Evolutionary conservation across 1,284 basidiomycete genomes (phyloP), one percentile per base, ranked within the genome.

Genomic region (Cutaneotrichosporon dermatis): DNA sequence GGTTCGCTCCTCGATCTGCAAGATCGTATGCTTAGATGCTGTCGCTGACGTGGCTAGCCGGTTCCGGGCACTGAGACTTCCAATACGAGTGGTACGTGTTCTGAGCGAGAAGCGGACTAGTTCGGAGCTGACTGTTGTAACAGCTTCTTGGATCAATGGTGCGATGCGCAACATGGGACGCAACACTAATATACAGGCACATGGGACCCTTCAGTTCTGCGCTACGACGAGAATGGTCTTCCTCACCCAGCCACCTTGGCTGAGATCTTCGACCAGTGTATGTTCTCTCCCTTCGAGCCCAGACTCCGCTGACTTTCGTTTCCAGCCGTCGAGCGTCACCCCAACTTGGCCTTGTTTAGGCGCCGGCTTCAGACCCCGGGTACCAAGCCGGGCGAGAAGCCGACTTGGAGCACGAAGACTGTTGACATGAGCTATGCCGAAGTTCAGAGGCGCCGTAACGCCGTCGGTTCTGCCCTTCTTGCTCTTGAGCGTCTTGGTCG

Each of bases 191-290:
- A 2, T 12, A 7, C 35, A 56, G 55, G 48, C n/a, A 16, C 39
- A 16, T 51, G 55, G 55, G 58, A 60, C 54, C 12, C 48, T 4
- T 55, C 58, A 0, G 25, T 55, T 5, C 53, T 59, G n/a, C 48
- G 46, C 40, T 53, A 46, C 46, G 51, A 56, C 35, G 46, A 50
- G 4, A 34, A 59, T 10, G 58, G 58, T 13, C 40, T 43, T 10
- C 42, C 58, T 10, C 65, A 74, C 54, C 72, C 77, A 0, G 52
- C 57, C 11, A 73, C 74, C 9, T 63, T 76, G 3, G 67, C 67
- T 58, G 72, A 78, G 65, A 55, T 78, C 16, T 77, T 78, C 62
- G 76, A 78, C 40, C 66, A 74, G 54, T 69, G 76, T 78, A 49
- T 51, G 75, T 67, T 3, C 25, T 9, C n/a, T 36, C 4, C 37